Evolutionary conservation across 306 rosid species (phyloP), one percentile per base, ranked within the genome.

Genomic region (Aeschynomene evenia): DNA sequence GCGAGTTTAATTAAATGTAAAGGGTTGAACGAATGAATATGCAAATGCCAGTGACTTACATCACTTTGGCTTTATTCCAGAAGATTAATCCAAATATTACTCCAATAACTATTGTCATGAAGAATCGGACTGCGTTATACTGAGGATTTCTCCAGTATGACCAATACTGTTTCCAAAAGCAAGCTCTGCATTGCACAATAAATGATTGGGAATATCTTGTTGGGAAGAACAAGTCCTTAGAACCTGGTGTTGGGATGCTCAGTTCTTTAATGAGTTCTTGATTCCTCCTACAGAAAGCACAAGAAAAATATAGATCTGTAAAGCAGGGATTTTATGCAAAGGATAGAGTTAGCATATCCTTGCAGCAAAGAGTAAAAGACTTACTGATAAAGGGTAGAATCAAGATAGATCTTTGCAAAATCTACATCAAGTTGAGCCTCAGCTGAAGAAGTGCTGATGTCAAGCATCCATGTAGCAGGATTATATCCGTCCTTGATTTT

Each of bases 381-480:
- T 78, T 71, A 90, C 96, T 22, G 72, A 37, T 84, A 79, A 20
- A 87, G 89, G 16, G 70, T 53, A 14, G 94, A 90, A 66, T 72
- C 79, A 10, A 76, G 68, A 54, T 74, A 85, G 16, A 85, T 45
- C 22, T 87, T 82, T 2, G 87, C 90, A 73, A 87, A 87, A 77
- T 90, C 88, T 40, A 90, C 31, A 8, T 66, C 73, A 23, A 77
- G 83, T 57, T 82, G 86, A 63, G 79, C 67, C 70, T 90, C 95
- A 51, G 77, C 34, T 31, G 83, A 28, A 4, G 82, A 13, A 46
- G 86, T 72, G 71, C 68, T 90, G 54, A 90, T 55, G 4, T 90
- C 91, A 7, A 87, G 81, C 93, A 90, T 84, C 96, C 96, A 90
- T 9, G 93, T 87, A 9, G 96, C 91, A 0, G 96, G 96, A 82